Evolutionary conservation across 345 rosid genomes (phyloP).

Genomic region (Citrus australasica): DNA sequence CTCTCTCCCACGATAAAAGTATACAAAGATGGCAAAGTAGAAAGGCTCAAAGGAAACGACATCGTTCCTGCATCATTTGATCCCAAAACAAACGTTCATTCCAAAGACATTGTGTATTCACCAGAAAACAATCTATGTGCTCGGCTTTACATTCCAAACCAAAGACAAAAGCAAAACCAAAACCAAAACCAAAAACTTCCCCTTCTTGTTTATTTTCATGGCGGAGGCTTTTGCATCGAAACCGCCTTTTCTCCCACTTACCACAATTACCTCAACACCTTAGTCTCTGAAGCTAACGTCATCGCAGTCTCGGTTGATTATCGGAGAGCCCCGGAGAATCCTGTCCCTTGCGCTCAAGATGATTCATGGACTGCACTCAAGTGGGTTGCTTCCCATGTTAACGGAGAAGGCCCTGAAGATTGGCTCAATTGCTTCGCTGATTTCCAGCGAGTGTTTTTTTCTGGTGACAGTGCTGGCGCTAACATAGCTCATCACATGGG

Average conservation of each 20-base stretch:
- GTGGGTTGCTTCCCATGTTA: no score
- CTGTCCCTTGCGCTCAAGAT: no score
- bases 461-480: no score
- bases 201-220: conserved; percentile 38
- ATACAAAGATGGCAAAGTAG: conserved; percentile 53
- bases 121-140: conserved; percentile 12
- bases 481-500: no score
- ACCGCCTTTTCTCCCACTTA: conserved; percentile 27
- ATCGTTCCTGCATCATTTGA: conserved; percentile 40
- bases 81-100: conserved; percentile 39
- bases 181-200: conserved; percentile 38
- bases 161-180: background rate
- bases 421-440: no score
- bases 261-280: conserved; percentile 28
- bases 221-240: conserved; percentile 34
- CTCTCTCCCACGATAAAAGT: conserved; percentile 30
- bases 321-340: no score
- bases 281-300: conserved; percentile 23
- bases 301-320: background rate
- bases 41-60: conserved; percentile 34
- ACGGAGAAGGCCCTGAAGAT: no score
- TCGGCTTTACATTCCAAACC: conserved; percentile 40
- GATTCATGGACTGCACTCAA: no score
- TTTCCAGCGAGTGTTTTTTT: no score
- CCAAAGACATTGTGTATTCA: conserved; percentile 44